These are phyloP conservation scores for Hericium erinaceus DNA, from an alignment of 768 basidiomycete species.

Conservation along the genomic window DNA sequence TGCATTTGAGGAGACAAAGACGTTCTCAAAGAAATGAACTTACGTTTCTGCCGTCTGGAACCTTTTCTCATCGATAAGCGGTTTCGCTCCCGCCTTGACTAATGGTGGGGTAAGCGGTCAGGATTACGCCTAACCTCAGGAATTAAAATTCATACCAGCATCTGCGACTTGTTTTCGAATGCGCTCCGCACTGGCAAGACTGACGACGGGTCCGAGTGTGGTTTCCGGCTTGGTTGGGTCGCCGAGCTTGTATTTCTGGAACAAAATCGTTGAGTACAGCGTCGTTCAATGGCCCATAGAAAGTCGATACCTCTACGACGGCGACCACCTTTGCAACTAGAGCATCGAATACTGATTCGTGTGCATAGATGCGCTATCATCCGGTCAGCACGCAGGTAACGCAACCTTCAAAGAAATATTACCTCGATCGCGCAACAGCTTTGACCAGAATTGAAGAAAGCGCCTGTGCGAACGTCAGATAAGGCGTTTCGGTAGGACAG, in stretches of 20 bases:
- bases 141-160: constrained; percentile 48
- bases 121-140: neutral
- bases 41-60: constrained; percentile 65
- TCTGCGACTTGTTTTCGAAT: constrained; percentile 84
- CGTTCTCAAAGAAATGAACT: constrained; percentile 15
- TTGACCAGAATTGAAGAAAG: constrained; percentile 96
- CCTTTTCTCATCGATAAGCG: constrained; percentile 57
- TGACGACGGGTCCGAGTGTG: constrained; percentile 90
- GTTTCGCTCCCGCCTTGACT: constrained; percentile 74
- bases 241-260: constrained; percentile 72
- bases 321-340: constrained; percentile 73
- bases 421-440: constrained; percentile 94
- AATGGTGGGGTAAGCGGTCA: neutral
- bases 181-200: constrained; percentile 70
- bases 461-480: constrained; percentile 36
- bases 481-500: neutral
- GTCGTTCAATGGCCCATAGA: neutral
- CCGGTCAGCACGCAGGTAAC: neutral
- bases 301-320: constrained; percentile 49
- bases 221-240: constrained; percentile 70
- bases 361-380: constrained; percentile 82
- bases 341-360: constrained; percentile 68
- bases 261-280: neutral
- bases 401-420: constrained; percentile 7
- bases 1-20: neutral